Evolutionary conservation across 257 asterid species (phyloP).

Genomic region (Ilex asprella): DNA sequence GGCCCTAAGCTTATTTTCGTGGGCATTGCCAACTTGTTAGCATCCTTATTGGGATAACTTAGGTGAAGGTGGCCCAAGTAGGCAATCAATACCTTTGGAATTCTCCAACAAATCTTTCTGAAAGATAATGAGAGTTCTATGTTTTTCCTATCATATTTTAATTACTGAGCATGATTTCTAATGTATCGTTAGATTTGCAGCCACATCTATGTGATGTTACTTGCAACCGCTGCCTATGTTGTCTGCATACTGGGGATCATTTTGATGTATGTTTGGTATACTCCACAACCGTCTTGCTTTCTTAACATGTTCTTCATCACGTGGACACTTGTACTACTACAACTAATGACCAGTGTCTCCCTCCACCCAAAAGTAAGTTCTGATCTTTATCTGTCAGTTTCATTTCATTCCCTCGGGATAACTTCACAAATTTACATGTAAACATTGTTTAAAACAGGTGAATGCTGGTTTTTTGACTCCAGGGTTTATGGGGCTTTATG

Average conservation of each 20-base stretch:
- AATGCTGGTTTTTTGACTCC: conserved; percentile 41
- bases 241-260: conserved; percentile 45
- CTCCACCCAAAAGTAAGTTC: conserved; percentile 38
- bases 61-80: too few species aligned
- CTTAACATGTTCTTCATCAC: conserved; percentile 49
- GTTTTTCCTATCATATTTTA: too few species aligned
- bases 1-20: too few species aligned
- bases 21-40: too few species aligned
- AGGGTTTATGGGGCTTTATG: conserved; percentile 48
- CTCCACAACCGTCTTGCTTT: conserved; percentile 43
- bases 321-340: conserved; percentile 51
- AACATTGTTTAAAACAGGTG: conserved; percentile 20
- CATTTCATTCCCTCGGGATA: not conserved
- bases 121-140: too few species aligned
- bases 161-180: not conserved
- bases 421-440: not conserved
- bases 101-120: too few species aligned
- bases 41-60: too few species aligned
- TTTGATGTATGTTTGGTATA: conserved; percentile 51
- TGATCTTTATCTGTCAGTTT: not conserved
- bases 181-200: conserved; percentile 16
- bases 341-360: conserved; percentile 46
- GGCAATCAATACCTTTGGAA: too few species aligned
- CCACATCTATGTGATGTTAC: conserved; percentile 41
- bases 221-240: conserved; percentile 35